phyloP scores from a whole-genome alignment of 495 filamentous ascomycete genomes.

The Halenospora varia region DNA sequence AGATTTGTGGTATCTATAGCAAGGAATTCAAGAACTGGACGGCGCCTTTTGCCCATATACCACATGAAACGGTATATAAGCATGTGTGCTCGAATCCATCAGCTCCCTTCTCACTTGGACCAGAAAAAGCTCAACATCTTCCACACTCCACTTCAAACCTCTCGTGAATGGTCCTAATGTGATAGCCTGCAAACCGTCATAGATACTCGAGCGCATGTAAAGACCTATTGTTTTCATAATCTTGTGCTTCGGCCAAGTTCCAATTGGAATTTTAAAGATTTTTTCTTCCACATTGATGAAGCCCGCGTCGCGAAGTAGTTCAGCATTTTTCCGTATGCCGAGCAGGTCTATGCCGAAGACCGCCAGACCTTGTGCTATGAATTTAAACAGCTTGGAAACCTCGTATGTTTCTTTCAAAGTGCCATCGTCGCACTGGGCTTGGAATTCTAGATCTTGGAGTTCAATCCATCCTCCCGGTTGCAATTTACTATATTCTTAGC shows the following conservation, averaged over 20 bases:
- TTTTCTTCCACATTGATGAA: constrained; percentile 50
- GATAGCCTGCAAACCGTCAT: constrained; percentile 40
- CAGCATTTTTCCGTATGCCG: constrained; percentile 36
- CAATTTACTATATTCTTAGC: constrained; percentile 36
- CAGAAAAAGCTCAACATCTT: constrained; percentile 25
- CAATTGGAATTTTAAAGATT: constrained; percentile 42
- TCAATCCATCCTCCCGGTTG: constrained; percentile 59
- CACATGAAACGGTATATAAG: constrained; percentile 22
- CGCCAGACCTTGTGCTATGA: constrained; percentile 25
- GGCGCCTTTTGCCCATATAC: constrained; percentile 12
- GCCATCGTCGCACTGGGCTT: constrained; percentile 8
- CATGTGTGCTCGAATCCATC: constrained; percentile 18
- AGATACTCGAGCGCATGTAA: constrained; percentile 32
- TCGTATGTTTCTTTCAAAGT: constrained; percentile 21
- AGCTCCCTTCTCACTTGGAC: constrained; percentile 21
- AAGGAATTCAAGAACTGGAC: too few species aligned
- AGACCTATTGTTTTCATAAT: constrained; percentile 47
- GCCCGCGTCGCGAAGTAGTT: constrained; percentile 52
- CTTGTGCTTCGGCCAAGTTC: constrained; percentile 52
- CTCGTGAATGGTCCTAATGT: constrained; percentile 28
- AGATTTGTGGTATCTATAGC: too few species aligned
- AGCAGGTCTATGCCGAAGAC: constrained; percentile 37
- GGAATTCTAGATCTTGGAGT: constrained; percentile 48
- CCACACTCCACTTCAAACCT: constrained; percentile 9
- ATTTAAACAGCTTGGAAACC: constrained; percentile 27